Conservation (phyloP, 345 rosid species). For the Trapa incisa region DNA sequence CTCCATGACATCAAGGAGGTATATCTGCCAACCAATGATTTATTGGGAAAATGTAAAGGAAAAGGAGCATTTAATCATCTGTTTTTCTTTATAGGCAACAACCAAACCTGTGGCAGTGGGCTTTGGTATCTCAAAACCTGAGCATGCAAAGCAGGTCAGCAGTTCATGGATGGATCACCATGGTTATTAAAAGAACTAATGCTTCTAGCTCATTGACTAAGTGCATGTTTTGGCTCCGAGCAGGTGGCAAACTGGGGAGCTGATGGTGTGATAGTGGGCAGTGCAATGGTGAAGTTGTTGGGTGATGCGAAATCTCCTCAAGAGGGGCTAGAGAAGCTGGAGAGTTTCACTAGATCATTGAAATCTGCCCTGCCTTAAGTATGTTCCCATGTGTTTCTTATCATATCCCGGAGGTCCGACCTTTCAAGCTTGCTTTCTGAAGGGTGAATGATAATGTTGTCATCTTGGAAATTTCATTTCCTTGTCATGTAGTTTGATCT, state of each 20-base stretch:
- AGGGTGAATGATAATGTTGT: neutral
- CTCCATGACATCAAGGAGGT: slow-evolving; percentile 64
- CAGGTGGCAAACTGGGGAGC: slow-evolving; percentile 86
- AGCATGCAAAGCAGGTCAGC: slow-evolving; percentile 68
- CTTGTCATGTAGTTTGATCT: neutral
- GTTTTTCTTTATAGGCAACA: slow-evolving; percentile 25
- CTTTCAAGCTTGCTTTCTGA: neutral
- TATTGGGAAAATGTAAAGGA: no score
- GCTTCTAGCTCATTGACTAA: neutral
- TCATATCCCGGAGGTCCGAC: neutral
- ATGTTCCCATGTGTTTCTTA: neutral
- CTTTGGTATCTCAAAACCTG: slow-evolving; percentile 74
- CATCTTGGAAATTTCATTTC: neutral
- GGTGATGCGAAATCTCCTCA: slow-evolving; percentile 63
- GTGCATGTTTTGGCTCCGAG: neutral
- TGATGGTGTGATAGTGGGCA: slow-evolving; percentile 78
- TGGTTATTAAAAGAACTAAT: neutral
- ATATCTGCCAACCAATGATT: no score
- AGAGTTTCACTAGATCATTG: slow-evolving; percentile 46
- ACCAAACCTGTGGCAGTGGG: slow-evolving; percentile 70
- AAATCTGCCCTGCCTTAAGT: slow-evolving; percentile 43
- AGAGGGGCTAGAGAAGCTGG: slow-evolving; percentile 56
- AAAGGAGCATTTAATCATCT: neutral
- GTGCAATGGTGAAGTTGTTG: slow-evolving; percentile 67
- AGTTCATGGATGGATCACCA: neutral